Evolutionary conservation across 495 filamentous ascomycete species (phyloP).

Genomic region (Pyronema omphalodes): DNA sequence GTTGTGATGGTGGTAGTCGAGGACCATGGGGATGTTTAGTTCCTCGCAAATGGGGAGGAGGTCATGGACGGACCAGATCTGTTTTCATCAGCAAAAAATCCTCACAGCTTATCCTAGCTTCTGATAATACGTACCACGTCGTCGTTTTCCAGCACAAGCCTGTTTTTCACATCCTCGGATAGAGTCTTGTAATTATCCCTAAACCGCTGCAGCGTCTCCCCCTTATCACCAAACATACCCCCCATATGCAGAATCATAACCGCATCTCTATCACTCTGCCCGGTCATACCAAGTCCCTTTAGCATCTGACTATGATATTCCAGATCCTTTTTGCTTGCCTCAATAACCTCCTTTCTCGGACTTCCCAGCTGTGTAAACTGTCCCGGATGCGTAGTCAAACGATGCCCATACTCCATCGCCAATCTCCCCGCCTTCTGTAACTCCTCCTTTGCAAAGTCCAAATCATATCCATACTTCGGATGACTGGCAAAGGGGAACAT

Average conservation of each 20-base stretch:
- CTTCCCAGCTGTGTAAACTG: slow-evolving; percentile 85
- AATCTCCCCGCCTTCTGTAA: slow-evolving; percentile 60
- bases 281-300: slow-evolving; percentile 53
- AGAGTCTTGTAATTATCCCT: slow-evolving; percentile 49
- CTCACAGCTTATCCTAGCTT: not conserved
- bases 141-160: slow-evolving; percentile 86
- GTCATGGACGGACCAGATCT: slow-evolving; percentile 69
- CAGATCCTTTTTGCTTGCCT: slow-evolving; percentile 59
- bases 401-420: slow-evolving; percentile 63
- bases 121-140: slow-evolving; percentile 41
- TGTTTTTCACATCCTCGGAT: slow-evolving; percentile 50
- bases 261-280: slow-evolving; percentile 68
- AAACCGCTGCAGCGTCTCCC: slow-evolving; percentile 64
- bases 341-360: slow-evolving; percentile 53
- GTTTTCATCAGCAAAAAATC: not conserved
- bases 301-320: slow-evolving; percentile 83
- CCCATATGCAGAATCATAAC: slow-evolving; percentile 95
- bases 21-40: slow-evolving; percentile 76
- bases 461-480: slow-evolving; percentile 65
- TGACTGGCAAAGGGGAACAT: slow-evolving; percentile 97
- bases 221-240: slow-evolving; percentile 77
- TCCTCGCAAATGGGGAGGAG: slow-evolving; percentile 82
- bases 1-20: slow-evolving; percentile 93
- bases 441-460: slow-evolving; percentile 67
- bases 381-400: slow-evolving; percentile 79